phyloP scores from a whole-genome alignment of 2,329 filamentous ascomycete species.

The Celoporthe dispersa region DNA sequence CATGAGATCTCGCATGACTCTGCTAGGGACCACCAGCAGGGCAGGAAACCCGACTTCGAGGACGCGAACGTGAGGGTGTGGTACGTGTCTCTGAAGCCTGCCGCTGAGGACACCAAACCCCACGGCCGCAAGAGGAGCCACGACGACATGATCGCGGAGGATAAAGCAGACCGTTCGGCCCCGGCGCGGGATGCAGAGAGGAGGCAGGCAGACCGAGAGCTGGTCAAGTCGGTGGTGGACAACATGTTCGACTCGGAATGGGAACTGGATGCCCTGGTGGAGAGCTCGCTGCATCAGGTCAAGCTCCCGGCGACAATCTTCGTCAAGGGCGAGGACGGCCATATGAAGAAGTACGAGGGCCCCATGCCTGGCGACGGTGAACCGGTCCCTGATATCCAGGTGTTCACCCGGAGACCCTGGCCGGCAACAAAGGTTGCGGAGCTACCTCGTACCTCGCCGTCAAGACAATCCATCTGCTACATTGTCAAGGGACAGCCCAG shows the following conservation, averaged over 20 bases:
- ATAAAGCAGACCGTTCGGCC: conserved; percentile 39
- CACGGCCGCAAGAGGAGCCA: conserved; percentile 43
- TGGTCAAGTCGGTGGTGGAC: conserved; percentile 66
- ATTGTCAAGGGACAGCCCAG: conserved; percentile 77
- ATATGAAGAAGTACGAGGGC: conserved; percentile 71
- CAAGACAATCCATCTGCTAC: conserved; percentile 77
- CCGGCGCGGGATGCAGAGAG: conserved; percentile 29
- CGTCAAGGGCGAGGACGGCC: conserved; percentile 65
- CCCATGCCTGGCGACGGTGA: conserved; percentile 60
- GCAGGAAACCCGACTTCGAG: conserved; percentile 70
- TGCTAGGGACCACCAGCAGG: conserved; percentile 45
- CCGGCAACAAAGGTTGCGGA: conserved; percentile 66
- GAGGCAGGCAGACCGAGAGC: conserved; percentile 48
- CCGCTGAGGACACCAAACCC: conserved; percentile 33
- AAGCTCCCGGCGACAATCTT: conserved; percentile 73
- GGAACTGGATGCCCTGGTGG: conserved; percentile 71
- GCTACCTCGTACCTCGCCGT: conserved; percentile 71
- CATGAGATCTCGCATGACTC: conserved; percentile 66
- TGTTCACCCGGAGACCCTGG: conserved; percentile 79
- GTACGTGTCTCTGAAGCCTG: conserved; percentile 65
- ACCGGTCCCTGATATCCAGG: conserved; percentile 66
- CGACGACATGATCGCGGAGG: conserved; percentile 44
- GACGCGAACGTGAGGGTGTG: conserved; percentile 83
- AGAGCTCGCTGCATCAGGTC: conserved; percentile 69
- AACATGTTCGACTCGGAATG: conserved; percentile 82